Conservation (phyloP, 805 yeast species). For the Kuraishia hungarica region DNA sequence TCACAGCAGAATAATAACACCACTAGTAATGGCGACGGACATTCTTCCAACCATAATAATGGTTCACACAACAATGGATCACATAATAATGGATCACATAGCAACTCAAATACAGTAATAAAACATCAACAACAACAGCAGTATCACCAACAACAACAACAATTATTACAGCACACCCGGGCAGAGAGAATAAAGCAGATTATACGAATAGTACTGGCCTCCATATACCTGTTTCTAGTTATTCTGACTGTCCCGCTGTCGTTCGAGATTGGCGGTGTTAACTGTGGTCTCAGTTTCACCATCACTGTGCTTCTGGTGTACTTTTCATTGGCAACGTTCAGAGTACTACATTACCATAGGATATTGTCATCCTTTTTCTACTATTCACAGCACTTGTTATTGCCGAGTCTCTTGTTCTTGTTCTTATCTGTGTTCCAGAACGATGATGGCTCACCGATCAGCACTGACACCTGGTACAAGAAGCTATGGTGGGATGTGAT, state of each 20-base stretch:
- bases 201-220: slow-evolving; percentile 30
- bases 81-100: too few species aligned
- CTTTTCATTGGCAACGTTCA: slow-evolving; percentile 62
- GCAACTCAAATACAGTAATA: neutral
- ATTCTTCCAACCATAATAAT: too few species aligned
- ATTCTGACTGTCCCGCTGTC: slow-evolving; percentile 84
- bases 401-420: slow-evolving; percentile 74
- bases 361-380: slow-evolving; percentile 44
- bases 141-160: too few species aligned
- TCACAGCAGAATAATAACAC: neutral
- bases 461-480: slow-evolving; percentile 10
- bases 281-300: slow-evolving; percentile 83
- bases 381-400: slow-evolving; percentile 72
- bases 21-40: too few species aligned
- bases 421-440: slow-evolving; percentile 46
- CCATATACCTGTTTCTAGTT: slow-evolving; percentile 57
- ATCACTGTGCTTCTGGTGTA: slow-evolving; percentile 65
- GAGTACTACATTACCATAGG: slow-evolving; percentile 42
- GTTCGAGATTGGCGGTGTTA: slow-evolving; percentile 86
- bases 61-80: too few species aligned
- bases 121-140: neutral
- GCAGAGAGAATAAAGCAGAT: neutral
- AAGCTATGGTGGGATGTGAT: slow-evolving; percentile 26
- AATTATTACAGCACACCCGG: neutral
- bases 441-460: slow-evolving; percentile 2